A percentile compares a stretch with the other conserved stretches of the same genome.
These are phyloP conservation scores for Shiraia bambusicola DNA, from an alignment of 2,329 filamentous ascomycete genomes.

Conservation along the genomic window DNA sequence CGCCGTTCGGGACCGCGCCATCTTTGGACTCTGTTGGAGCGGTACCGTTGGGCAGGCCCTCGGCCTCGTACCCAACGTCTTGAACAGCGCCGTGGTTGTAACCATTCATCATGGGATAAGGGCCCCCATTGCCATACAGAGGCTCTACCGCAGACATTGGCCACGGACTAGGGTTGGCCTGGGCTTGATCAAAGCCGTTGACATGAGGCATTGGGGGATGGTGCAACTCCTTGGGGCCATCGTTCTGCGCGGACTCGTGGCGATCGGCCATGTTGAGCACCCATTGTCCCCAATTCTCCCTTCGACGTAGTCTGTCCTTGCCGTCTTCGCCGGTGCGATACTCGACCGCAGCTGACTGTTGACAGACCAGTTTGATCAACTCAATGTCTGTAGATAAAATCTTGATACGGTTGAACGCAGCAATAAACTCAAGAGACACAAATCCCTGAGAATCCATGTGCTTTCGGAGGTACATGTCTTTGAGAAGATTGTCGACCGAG, in stretches of 20 bases:
- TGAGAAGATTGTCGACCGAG: slow-evolving; percentile 91
- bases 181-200: slow-evolving; percentile 36
- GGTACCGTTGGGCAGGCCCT: slow-evolving; percentile 24
- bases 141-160: slow-evolving; percentile 27
- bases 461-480: slow-evolving; percentile 82
- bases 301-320: slow-evolving; percentile 73
- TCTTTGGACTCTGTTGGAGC: slow-evolving; percentile 24
- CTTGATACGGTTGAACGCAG: slow-evolving; percentile 83
- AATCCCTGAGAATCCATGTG: slow-evolving; percentile 97
- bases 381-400: slow-evolving; percentile 70
- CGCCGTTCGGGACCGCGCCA: slow-evolving; percentile 25
- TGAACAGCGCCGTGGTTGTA: slow-evolving; percentile 22
- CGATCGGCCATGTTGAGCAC: slow-evolving; percentile 72
- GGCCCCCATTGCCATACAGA: slow-evolving; percentile 24
- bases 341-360: slow-evolving; percentile 72
- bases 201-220: slow-evolving; percentile 45
- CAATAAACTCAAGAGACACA: slow-evolving; percentile 76
- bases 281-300: slow-evolving; percentile 77
- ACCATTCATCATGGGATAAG: slow-evolving; percentile 33
- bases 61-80: slow-evolving; percentile 12
- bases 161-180: slow-evolving; percentile 31
- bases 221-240: slow-evolving; percentile 60
- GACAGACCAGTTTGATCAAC: slow-evolving; percentile 72
- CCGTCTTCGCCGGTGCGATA: slow-evolving; percentile 74
- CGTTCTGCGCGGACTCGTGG: slow-evolving; percentile 70